Evolutionary conservation across 2,329 filamentous ascomycete genomes (phyloP).

Genomic region (Botryotinia narcissicola): DNA sequence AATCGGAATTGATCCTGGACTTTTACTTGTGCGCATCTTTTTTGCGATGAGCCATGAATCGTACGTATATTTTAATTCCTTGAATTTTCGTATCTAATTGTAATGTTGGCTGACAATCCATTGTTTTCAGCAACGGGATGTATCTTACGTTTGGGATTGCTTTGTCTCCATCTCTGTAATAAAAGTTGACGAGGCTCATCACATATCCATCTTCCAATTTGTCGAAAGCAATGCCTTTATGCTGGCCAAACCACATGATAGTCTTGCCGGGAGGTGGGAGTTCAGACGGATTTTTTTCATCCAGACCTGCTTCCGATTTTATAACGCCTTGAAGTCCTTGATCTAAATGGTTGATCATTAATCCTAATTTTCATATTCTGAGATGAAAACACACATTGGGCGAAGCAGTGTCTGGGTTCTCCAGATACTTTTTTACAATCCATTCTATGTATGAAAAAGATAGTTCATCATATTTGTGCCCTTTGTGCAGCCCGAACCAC

Average conservation of each 20-base stretch:
- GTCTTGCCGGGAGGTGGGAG: neutral
- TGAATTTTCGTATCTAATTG: neutral
- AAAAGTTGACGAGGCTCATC: neutral
- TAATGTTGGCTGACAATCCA: neutral
- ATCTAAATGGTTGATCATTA: neutral
- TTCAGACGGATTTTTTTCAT: neutral
- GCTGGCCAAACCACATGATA: neutral
- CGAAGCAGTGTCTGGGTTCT: neutral
- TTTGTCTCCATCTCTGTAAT: neutral
- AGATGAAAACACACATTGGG: neutral
- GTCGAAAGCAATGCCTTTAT: neutral
- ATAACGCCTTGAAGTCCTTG: neutral
- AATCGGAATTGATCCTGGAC: slow-evolving; percentile 12
- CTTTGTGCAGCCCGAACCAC: neutral
- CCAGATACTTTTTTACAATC: neutral
- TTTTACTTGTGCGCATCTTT: neutral
- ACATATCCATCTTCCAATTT: neutral
- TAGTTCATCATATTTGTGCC: neutral
- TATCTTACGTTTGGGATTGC: neutral
- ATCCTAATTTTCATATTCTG: neutral
- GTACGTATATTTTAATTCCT: neutral
- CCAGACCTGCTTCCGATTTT: slow-evolving; percentile 5
- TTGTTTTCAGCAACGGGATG: neutral
- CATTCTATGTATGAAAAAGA: neutral
- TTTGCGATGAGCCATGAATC: neutral